Evolutionary conservation across 2,329 filamentous ascomycete genomes (phyloP).

Genomic region (Acephala macrosclerotiorum): DNA sequence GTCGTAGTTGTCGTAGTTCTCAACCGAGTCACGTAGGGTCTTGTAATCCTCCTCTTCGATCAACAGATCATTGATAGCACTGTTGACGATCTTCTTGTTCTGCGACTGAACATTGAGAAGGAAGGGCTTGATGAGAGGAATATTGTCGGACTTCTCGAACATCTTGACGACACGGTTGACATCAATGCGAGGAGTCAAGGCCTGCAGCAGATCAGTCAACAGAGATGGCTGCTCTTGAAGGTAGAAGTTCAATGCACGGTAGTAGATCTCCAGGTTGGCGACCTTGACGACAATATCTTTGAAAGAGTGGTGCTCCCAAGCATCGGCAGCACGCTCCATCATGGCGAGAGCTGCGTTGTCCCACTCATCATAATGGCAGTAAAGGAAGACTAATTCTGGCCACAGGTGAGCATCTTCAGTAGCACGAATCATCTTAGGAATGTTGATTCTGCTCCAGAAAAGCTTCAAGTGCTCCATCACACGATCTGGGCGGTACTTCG

Average conservation of each 20-base stretch:
- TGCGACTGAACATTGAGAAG: conserved; percentile 93
- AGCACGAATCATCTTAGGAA: conserved; percentile 93
- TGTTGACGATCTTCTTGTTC: conserved; percentile 98
- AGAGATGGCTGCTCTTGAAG: conserved; percentile 96
- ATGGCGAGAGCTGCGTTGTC: conserved; percentile 97
- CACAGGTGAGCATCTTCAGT: conserved; percentile 95
- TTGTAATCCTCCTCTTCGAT: conserved; percentile 99
- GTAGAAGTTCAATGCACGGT: conserved; percentile 96
- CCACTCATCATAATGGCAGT: conserved; percentile 98
- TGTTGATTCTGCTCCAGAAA: conserved; percentile 98
- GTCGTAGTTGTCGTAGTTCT: conserved; percentile 99
- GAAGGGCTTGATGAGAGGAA: conserved; percentile 98
- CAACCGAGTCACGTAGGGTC: conserved; percentile 94
- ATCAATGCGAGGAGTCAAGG: conserved; percentile 90
- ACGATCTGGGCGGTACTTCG: conserved; percentile 93
- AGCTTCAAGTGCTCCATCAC: conserved; percentile 99
- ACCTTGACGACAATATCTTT: conserved; percentile 99
- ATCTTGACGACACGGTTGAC: conserved; percentile 99
- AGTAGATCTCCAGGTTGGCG: conserved; percentile 98
- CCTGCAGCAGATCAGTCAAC: conserved; percentile 93
- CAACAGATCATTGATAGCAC: conserved; percentile 95
- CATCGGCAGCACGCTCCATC: conserved; percentile 96
- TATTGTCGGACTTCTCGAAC: conserved; percentile 98
- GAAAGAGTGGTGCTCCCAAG: conserved; percentile 99
- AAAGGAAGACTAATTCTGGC: conserved; percentile 97